Conservation (phyloP, 1,284 basidiomycete genomes). For the Irpex lacteus region DNA sequence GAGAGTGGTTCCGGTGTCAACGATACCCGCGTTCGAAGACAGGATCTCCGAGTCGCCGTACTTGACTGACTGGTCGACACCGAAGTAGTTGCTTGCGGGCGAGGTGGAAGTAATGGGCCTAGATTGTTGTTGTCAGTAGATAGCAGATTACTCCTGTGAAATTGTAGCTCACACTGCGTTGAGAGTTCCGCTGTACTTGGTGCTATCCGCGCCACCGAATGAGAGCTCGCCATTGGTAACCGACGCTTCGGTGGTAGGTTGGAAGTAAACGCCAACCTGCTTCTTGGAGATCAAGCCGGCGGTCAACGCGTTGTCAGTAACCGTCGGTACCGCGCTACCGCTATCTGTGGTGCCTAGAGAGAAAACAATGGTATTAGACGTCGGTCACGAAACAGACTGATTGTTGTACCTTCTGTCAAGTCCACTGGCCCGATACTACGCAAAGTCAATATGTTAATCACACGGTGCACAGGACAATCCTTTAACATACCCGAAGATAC, state of each 20-base stretch:
- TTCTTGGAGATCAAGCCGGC: conserved; percentile 41
- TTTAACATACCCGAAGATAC: conserved; percentile 7
- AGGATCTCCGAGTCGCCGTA: conserved; percentile 49
- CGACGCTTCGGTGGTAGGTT: conserved; percentile 34
- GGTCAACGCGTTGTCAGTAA: conserved; percentile 34
- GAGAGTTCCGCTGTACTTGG: conserved; percentile 43
- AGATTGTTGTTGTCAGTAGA: not conserved
- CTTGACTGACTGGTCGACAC: conserved; percentile 56
- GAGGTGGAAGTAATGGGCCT: conserved; percentile 45
- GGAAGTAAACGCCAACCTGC: conserved; percentile 48
- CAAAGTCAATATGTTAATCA: not conserved
- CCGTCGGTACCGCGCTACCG: conserved; percentile 12
- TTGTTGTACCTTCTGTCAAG: conserved; percentile 3
- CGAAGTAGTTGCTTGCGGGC: conserved; percentile 57
- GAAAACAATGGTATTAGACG: not conserved
- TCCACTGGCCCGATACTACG: conserved; percentile 6
- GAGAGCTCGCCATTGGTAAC: conserved; percentile 44
- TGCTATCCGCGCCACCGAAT: conserved; percentile 46
- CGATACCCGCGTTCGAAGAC: conserved; percentile 51
- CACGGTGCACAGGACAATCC: not conserved
- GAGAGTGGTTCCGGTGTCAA: conserved; percentile 54
- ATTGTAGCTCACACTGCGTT: conserved; percentile 40
- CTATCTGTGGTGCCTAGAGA: not conserved
- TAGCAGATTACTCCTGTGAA: not conserved
- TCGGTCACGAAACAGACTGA: not conserved